Evolutionary conservation across 2,329 filamentous ascomycete species (phyloP).

Genomic region (Epichloe aotearoae): DNA sequence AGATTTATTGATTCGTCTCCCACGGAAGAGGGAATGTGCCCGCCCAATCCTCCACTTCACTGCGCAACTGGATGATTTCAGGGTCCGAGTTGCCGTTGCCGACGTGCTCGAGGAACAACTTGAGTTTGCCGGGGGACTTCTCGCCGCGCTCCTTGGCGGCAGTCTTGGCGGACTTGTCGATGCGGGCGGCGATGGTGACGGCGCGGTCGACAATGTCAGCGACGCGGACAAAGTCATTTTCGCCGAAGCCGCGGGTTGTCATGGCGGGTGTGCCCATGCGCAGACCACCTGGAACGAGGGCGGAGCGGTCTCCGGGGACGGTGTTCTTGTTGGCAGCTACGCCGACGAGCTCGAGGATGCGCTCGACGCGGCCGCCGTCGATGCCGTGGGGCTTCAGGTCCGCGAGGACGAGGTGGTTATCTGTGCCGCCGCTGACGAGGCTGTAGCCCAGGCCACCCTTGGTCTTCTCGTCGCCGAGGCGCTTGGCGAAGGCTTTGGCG

Average conservation of each 20-base stretch:
- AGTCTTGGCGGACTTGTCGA: constrained; percentile 60
- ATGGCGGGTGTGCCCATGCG: constrained; percentile 94
- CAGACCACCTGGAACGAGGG: constrained; percentile 82
- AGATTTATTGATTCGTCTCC: constrained; percentile 27
- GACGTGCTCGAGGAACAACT: constrained; percentile 54
- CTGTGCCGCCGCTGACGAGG: constrained; percentile 85
- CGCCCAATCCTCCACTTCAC: constrained; percentile 69
- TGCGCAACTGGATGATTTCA: constrained; percentile 59
- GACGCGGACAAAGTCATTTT: constrained; percentile 77
- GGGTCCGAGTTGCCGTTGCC: constrained; percentile 53
- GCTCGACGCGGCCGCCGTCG: constrained; percentile 81
- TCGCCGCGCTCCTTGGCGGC: constrained; percentile 53
- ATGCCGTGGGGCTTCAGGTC: constrained; percentile 82
- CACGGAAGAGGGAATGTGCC: constrained; percentile 61
- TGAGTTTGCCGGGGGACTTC: constrained; percentile 51
- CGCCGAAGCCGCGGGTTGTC: constrained; percentile 87
- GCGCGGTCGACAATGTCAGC: constrained; percentile 77
- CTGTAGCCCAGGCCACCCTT: constrained; percentile 72
- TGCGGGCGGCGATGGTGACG: constrained; percentile 62
- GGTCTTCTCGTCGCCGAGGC: constrained; percentile 53
- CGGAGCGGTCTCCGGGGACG: constrained; percentile 87
- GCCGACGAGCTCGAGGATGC: constrained; percentile 79
- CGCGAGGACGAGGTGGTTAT: constrained; percentile 90
- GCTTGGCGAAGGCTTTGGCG: constrained; percentile 69
- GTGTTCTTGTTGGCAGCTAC: constrained; percentile 99